A percentile compares a stretch with the other conserved stretches of the same genome.
phyloP scores from a whole-genome alignment of 306 rosid species.

The Purshia tridentata region DNA sequence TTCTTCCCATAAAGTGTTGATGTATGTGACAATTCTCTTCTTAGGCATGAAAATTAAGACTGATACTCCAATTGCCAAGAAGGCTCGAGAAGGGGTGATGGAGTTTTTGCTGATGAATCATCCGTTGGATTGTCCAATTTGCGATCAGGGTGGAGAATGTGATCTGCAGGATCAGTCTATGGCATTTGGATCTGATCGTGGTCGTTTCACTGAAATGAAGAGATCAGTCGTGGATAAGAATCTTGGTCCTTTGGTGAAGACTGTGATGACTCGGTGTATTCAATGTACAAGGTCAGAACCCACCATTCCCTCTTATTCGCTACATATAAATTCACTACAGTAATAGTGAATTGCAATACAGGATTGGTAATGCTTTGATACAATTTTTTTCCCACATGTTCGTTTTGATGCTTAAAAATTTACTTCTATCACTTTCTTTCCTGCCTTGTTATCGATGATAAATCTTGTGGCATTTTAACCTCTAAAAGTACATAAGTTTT shows the following conservation, averaged over 20 bases:
- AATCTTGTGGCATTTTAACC: not conserved
- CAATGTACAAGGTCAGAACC: slow-evolving; percentile 85
- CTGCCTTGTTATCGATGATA: not conserved
- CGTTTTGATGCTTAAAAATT: not conserved
- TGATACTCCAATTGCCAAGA: slow-evolving; percentile 91
- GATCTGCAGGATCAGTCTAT: slow-evolving; percentile 99
- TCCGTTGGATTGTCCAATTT: slow-evolving; percentile 98
- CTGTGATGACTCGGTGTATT: slow-evolving; percentile 98
- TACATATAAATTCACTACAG: not conserved
- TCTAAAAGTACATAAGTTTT: not conserved
- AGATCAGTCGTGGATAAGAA: slow-evolving; percentile 96
- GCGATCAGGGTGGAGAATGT: slow-evolving; percentile 99
- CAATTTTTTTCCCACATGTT: not conserved
- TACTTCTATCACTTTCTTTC: not conserved
- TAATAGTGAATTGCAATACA: not conserved
- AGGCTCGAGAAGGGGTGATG: slow-evolving; percentile 99
- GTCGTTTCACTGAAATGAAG: slow-evolving; percentile 95
- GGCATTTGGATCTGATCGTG: slow-evolving; percentile 99
- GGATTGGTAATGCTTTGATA: not conserved
- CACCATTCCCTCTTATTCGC: not conserved
- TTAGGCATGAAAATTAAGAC: slow-evolving; percentile 99
- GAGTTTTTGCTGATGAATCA: slow-evolving; percentile 98
- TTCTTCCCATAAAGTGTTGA: slow-evolving; percentile 15
- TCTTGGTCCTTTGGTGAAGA: slow-evolving; percentile 97
- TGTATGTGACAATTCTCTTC: slow-evolving; percentile 17